Evolutionary conservation across 192 early-diverging fungal genomes (phyloP).

Genomic region (Coemansia sp.): DNA sequence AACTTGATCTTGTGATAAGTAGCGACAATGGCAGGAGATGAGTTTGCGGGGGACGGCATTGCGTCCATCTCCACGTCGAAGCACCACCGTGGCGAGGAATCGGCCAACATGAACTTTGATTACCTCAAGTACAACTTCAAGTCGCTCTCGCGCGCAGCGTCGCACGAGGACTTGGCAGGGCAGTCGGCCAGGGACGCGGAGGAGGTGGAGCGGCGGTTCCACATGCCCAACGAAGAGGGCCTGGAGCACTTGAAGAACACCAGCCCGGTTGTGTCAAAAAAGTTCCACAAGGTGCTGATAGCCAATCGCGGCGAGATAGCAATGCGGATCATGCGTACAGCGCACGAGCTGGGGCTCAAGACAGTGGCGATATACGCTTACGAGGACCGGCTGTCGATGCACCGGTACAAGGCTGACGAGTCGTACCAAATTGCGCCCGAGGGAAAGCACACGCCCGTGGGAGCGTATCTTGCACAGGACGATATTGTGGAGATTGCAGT

Average conservation of each 20-base stretch:
- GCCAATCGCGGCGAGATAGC: constrained; percentile 83
- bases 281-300: constrained; percentile 57
- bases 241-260: constrained; percentile 53
- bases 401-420: constrained; percentile 95
- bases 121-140: constrained; percentile 56
- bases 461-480: constrained; percentile 91
- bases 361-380: constrained; percentile 87
- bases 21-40: constrained; percentile 38
- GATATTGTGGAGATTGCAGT: constrained; percentile 89
- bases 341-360: constrained; percentile 86
- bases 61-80: constrained; percentile 34
- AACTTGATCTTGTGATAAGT: constrained; percentile 1
- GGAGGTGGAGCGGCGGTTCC: constrained; percentile 53
- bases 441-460: constrained; percentile 80
- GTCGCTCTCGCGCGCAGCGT: constrained; percentile 44
- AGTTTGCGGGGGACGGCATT: constrained; percentile 39
- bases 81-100: constrained; percentile 29
- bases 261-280: constrained; percentile 43
- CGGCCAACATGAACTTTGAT: constrained; percentile 54
- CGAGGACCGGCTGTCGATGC: constrained; percentile 90
- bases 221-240: constrained; percentile 58
- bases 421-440: constrained; percentile 89
- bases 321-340: constrained; percentile 89
- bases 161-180: constrained; percentile 43
- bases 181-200: constrained; percentile 24